A percentile compares a stretch with the other conserved stretches of the same genome.
phyloP scores from a whole-genome alignment of 2,329 filamentous ascomycete species.

The Diaporthe batatas region DNA sequence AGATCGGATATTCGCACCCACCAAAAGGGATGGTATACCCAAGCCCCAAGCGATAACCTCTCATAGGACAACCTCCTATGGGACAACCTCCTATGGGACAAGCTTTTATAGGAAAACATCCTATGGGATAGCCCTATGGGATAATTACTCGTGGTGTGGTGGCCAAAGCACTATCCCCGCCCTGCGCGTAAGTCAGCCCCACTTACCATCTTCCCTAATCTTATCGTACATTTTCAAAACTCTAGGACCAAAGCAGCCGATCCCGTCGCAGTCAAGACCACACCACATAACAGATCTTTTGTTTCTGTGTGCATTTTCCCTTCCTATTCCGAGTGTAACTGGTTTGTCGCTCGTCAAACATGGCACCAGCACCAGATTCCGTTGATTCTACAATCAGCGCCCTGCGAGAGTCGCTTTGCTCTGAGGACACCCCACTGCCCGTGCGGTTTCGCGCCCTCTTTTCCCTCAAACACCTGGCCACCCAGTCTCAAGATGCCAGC shows the following conservation, averaged over 20 bases:
- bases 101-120: too few species aligned
- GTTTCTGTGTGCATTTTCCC: not conserved
- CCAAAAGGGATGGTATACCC: too few species aligned
- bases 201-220: too few species aligned
- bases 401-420: slow-evolving; percentile 81
- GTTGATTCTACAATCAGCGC: slow-evolving; percentile 64
- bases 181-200: too few species aligned
- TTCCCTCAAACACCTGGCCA: slow-evolving; percentile 94
- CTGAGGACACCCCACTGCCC: slow-evolving; percentile 85
- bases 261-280: slow-evolving; percentile 8
- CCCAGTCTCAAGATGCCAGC: slow-evolving; percentile 73
- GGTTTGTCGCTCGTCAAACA: slow-evolving; percentile 36
- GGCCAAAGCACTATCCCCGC: too few species aligned
- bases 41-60: too few species aligned
- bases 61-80: too few species aligned
- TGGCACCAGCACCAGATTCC: slow-evolving; percentile 46
- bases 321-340: not conserved
- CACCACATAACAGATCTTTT: slow-evolving; percentile 5
- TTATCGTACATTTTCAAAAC: too few species aligned
- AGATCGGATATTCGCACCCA: too few species aligned
- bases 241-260: slow-evolving; percentile 9
- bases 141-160: too few species aligned
- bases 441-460: slow-evolving; percentile 96
- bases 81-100: too few species aligned
- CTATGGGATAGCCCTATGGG: too few species aligned